Percentiles rank a stretch among this genome's conserved stretches.
Evolutionary conservation across 148 eudicot species (phyloP).

Genomic region (Euryodendron excelsum): DNA sequence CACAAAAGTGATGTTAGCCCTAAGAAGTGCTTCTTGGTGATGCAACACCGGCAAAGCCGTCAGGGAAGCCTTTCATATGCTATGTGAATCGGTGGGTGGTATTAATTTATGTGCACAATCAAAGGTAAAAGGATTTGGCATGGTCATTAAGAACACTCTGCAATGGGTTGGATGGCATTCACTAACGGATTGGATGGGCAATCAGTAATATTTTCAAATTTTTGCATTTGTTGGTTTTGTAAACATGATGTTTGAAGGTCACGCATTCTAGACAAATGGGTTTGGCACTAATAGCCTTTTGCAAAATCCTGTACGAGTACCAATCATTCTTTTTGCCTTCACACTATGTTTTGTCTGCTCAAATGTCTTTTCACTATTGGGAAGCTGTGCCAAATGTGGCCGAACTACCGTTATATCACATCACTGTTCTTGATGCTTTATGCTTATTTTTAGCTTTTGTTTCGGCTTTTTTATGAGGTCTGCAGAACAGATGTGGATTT

Average conservation of each 20-base stretch:
- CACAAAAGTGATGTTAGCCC: neutral
- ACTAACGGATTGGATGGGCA: too few species aligned
- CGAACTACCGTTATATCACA: too few species aligned
- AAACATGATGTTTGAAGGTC: neutral
- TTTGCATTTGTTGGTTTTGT: neutral
- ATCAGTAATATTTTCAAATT: neutral
- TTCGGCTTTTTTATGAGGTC: slow-evolving; percentile 13
- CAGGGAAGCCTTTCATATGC: neutral
- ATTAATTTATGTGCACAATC: neutral
- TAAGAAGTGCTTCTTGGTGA: neutral
- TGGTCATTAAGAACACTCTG: neutral
- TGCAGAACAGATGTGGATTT: slow-evolving; percentile 97
- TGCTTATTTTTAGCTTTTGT: neutral
- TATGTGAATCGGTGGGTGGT: neutral
- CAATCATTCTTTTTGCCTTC: neutral
- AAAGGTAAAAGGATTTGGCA: neutral
- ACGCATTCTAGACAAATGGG: neutral
- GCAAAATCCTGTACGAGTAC: neutral
- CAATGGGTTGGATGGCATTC: neutral
- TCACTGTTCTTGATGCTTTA: slow-evolving; percentile 2
- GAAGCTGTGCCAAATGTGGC: too few species aligned
- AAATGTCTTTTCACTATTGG: slow-evolving; percentile 1
- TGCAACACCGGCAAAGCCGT: slow-evolving; percentile 1
- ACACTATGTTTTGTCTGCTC: neutral
- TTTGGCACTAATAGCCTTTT: neutral